Evolutionary conservation across 441 rosid species (phyloP).

Genomic region (Theobroma grandiflorum): DNA sequence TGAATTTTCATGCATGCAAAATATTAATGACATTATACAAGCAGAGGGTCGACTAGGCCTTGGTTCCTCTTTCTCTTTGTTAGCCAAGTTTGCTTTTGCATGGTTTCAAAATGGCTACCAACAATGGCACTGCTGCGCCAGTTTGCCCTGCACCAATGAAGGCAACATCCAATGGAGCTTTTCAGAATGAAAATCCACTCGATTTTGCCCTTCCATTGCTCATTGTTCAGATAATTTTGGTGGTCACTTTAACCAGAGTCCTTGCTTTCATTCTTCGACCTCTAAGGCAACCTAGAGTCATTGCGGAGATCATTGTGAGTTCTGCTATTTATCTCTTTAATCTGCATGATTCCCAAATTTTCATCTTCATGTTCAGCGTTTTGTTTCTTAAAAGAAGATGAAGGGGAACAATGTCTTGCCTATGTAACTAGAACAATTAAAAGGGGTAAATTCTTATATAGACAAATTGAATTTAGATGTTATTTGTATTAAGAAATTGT

Average conservation of each 20-base stretch:
- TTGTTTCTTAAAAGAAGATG: neutral
- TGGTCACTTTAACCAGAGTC: constrained; percentile 54
- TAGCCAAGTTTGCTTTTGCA: neutral
- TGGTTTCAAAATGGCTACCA: constrained; percentile 23
- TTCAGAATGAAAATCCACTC: constrained; percentile 67
- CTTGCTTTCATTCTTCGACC: constrained; percentile 61
- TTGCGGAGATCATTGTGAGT: constrained; percentile 72
- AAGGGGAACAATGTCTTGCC: neutral
- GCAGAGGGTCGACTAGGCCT: neutral
- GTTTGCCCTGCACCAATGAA: constrained; percentile 50
- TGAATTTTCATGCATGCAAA: constrained; percentile 3
- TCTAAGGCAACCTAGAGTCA: constrained; percentile 65
- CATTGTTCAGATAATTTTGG: constrained; percentile 63
- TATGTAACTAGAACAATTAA: no score
- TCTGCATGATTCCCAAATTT: neutral
- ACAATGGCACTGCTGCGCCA: neutral
- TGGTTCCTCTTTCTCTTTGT: neutral
- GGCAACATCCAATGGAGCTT: constrained; percentile 77
- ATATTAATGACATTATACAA: neutral
- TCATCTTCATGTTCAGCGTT: neutral
- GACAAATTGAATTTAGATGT: neutral
- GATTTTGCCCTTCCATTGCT: constrained; percentile 67
- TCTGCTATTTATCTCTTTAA: neutral
- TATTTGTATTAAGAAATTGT: neutral
- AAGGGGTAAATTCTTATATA: neutral